Conservation (phyloP, 176 grass and related monocot genomes). For the Bromus sterilis region DNA sequence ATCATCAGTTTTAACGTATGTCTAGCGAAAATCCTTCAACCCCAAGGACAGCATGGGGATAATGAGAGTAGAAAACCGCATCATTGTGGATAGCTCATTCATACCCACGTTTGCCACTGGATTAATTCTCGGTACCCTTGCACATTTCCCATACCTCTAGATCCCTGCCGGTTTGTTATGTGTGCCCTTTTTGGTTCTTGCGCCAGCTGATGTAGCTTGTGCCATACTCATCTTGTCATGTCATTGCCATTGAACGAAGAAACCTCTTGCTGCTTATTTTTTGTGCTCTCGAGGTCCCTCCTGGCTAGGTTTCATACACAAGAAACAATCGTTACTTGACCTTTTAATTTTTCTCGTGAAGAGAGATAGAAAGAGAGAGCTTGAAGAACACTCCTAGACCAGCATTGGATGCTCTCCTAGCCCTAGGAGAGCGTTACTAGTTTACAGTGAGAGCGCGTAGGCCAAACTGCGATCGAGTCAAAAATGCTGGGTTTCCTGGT, state of each 20-base stretch:
- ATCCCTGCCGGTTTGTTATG: not conserved
- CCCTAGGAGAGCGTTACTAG: not conserved
- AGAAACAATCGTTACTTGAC: not conserved
- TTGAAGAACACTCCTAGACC: not conserved
- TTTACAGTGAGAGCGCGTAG: too few species aligned
- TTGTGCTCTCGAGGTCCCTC: not conserved
- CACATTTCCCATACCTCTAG: not conserved
- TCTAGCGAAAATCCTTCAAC: too few species aligned
- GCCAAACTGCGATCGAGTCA: too few species aligned
- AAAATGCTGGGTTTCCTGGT: too few species aligned
- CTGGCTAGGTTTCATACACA: not conserved
- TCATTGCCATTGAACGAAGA: not conserved
- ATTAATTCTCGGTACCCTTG: not conserved
- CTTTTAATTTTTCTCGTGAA: not conserved
- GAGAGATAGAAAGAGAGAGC: not conserved
- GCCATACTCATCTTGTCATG: not conserved
- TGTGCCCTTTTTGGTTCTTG: not conserved
- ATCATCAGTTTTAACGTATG: too few species aligned
- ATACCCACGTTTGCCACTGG: not conserved
- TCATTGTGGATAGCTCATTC: not conserved
- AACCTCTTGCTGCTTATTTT: not conserved
- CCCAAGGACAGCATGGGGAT: too few species aligned
- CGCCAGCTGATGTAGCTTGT: not conserved
- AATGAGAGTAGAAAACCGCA: not conserved
- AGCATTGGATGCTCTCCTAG: not conserved